A percentile compares a stretch with the other conserved stretches of the same genome.
These are phyloP conservation scores for Coniferiporia sulphurascens DNA, from an alignment of 1,284 basidiomycete species.

Conservation along the genomic window DNA sequence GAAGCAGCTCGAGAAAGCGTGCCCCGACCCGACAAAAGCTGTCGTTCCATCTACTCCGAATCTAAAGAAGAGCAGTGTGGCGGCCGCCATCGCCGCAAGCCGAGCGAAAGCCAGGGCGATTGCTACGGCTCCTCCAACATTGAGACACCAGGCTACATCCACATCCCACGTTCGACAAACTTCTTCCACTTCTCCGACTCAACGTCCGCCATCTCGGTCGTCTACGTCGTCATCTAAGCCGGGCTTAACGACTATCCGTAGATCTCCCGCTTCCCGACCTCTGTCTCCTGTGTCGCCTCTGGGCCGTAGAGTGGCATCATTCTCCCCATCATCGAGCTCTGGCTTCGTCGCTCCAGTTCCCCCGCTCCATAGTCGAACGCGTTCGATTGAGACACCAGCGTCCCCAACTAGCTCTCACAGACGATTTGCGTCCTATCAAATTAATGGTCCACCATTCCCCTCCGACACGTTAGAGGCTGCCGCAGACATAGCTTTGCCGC, in stretches of 20 bases:
- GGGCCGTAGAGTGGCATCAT: constrained; percentile 18
- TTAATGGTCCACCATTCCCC: constrained; percentile 2
- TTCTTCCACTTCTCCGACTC: constrained; percentile 26
- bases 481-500: constrained; percentile 29
- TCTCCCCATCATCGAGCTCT: constrained; percentile 18
- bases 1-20: constrained; percentile 84
- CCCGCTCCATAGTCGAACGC: constrained; percentile 8
- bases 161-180: constrained; percentile 42
- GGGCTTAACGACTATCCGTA: constrained; percentile 40
- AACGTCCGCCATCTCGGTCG: constrained; percentile 11
- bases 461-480: background rate
- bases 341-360: constrained; percentile 1
- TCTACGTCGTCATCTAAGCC: constrained; percentile 32
- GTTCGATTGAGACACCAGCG: constrained; percentile 5
- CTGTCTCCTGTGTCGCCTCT: constrained; percentile 35
- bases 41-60: constrained; percentile 38
- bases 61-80: constrained; percentile 70
- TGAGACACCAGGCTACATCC: constrained; percentile 75
- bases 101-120: constrained; percentile 80
- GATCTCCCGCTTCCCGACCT: constrained; percentile 34
- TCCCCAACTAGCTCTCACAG: constrained; percentile 8
- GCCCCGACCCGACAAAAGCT: constrained; percentile 52
- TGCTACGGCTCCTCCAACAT: constrained; percentile 68
- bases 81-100: constrained; percentile 78
- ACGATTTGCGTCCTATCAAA: constrained; percentile 9